phyloP scores from a whole-genome alignment of 2,329 filamentous ascomycete genomes.

The Cladosporium cucumerinum region DNA sequence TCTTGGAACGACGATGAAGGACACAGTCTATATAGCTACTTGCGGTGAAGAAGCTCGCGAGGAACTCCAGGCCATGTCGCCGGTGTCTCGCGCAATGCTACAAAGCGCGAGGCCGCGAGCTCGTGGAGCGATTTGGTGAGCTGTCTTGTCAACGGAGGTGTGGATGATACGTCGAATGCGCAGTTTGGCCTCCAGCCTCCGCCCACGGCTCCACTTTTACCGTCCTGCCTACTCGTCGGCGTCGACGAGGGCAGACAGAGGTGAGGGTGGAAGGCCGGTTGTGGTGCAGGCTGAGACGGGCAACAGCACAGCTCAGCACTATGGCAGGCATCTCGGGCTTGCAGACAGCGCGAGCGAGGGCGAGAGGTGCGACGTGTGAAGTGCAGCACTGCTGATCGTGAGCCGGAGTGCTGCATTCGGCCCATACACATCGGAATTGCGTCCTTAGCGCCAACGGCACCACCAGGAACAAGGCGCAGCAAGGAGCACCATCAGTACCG shows the following conservation, averaged over 20 bases:
- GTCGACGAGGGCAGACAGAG: neutral
- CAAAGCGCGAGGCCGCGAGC: constrained; percentile 16
- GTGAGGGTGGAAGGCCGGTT: constrained; percentile 3
- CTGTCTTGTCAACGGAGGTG: constrained; percentile 4
- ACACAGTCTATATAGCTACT: constrained; percentile 10
- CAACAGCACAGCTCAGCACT: neutral
- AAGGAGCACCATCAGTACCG: neutral
- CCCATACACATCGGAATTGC: neutral
- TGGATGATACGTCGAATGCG: constrained; percentile 12
- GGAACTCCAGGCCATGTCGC: neutral
- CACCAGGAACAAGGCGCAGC: neutral
- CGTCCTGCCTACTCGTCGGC: neutral
- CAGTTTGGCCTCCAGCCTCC: constrained; percentile 6
- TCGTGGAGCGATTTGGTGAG: constrained; percentile 13
- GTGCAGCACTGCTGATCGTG: neutral
- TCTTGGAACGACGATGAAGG: neutral
- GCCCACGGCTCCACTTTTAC: constrained; percentile 15
- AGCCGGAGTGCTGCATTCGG: constrained; percentile 1
- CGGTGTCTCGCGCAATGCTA: constrained; percentile 3
- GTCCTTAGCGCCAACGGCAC: constrained; percentile 1
- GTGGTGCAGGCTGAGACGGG: constrained; percentile 10
- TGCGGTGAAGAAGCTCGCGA: neutral
- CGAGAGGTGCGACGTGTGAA: constrained; percentile 14
- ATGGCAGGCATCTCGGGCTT: constrained; percentile 10
- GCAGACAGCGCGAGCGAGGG: constrained; percentile 17